These are phyloP conservation scores for Sisymbrium irio DNA, from an alignment of 345 rosid species.

Conservation along the genomic window DNA sequence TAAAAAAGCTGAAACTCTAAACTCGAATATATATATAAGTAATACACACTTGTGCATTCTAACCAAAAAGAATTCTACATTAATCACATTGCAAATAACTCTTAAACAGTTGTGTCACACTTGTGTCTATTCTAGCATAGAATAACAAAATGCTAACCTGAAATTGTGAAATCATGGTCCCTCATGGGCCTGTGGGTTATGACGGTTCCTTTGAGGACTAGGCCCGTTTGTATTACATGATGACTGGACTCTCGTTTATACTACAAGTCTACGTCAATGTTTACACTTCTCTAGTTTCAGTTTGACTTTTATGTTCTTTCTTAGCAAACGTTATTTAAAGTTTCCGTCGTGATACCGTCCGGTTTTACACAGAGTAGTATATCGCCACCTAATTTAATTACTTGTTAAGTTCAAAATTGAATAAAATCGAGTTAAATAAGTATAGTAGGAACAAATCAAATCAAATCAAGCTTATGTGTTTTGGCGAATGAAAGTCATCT, in stretches of 20 bases:
- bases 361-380: neutral
- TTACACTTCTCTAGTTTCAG: neutral
- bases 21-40: neutral
- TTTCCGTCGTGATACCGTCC: neutral
- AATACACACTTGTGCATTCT: neutral
- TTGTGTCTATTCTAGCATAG: neutral
- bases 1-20: neutral
- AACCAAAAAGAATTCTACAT: neutral
- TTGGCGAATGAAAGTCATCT: neutral
- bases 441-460: neutral
- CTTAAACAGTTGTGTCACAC: neutral
- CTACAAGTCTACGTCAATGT: neutral
- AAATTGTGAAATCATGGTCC: neutral
- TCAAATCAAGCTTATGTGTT: neutral
- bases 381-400: neutral
- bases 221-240: neutral
- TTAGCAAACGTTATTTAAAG: too few species aligned
- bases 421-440: neutral
- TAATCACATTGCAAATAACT: neutral
- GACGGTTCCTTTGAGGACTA: neutral
- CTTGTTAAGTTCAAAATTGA: neutral
- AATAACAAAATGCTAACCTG: neutral
- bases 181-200: constrained; percentile 2
- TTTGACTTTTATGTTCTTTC: neutral
- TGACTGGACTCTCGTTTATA: neutral